Percentiles rank a stretch among this genome's conserved stretches.
phyloP scores from a whole-genome alignment of 1,284 basidiomycete genomes.

The Pseudozyma thailandica region DNA sequence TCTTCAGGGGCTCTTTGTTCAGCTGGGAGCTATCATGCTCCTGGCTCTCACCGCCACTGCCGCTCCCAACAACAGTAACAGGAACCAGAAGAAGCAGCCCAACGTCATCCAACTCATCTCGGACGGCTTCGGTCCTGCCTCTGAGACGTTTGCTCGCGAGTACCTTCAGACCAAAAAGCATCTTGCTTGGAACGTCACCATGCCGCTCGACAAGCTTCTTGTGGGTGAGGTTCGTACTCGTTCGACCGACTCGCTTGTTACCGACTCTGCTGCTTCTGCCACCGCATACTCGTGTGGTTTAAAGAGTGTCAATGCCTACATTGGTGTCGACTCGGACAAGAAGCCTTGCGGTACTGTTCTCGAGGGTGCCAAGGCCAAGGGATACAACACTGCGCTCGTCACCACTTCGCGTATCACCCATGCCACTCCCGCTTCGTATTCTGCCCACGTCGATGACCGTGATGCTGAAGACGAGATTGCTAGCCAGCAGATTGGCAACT shows the following conservation, averaged over 20 bases:
- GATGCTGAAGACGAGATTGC: constrained; percentile 67
- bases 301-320: constrained; percentile 65
- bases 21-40: constrained; percentile 40
- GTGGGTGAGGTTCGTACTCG: constrained; percentile 65
- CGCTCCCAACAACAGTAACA: constrained; percentile 37
- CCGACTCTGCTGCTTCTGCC: constrained; percentile 66
- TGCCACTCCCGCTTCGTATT: constrained; percentile 64
- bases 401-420: constrained; percentile 66
- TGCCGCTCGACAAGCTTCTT: constrained; percentile 63
- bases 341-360: constrained; percentile 67
- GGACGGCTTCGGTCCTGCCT: constrained; percentile 67
- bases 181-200: constrained; percentile 45
- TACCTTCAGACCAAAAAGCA: constrained; percentile 55
- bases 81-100: constrained; percentile 30
- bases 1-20: constrained; percentile 31
- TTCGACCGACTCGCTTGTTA: constrained; percentile 65
- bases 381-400: constrained; percentile 64
- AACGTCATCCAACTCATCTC: constrained; percentile 59
- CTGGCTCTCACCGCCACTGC: constrained; percentile 31
- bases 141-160: constrained; percentile 65
- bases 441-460: constrained; percentile 65
- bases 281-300: constrained; percentile 67
- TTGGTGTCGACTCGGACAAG: constrained; percentile 64
- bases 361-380: constrained; percentile 66
- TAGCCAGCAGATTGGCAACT: constrained; percentile 62